phyloP scores from a whole-genome alignment of 2,329 filamentous ascomycete species.

The Monosporascus sp. region DNA sequence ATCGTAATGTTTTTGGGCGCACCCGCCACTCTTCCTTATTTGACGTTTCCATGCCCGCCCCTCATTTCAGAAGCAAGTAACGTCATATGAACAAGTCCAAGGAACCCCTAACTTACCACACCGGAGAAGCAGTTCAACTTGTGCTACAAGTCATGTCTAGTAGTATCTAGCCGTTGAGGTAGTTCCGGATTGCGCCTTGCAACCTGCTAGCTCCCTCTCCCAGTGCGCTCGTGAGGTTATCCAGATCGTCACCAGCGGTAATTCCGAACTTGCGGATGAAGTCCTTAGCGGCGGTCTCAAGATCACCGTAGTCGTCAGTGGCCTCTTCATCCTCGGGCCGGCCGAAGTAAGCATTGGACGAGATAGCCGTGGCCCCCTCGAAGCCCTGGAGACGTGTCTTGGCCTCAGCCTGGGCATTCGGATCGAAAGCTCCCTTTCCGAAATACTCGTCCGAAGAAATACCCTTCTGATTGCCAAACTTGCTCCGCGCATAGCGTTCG shows the following conservation, averaged over 20 bases:
- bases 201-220: constrained; percentile 81
- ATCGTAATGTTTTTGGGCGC: no score
- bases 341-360: constrained; percentile 96
- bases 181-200: constrained; percentile 67
- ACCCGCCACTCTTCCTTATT: no score
- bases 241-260: constrained; percentile 90
- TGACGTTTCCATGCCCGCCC: no score
- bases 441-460: constrained; percentile 99
- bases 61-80: no score
- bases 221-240: constrained; percentile 77
- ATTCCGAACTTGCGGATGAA: constrained; percentile 93
- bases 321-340: constrained; percentile 74
- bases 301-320: constrained; percentile 77
- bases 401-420: constrained; percentile 74
- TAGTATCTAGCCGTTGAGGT: constrained; percentile 50
- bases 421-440: constrained; percentile 81
- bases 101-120: no score
- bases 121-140: no score
- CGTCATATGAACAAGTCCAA: no score
- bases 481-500: constrained; percentile 75
- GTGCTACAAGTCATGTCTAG: not conserved
- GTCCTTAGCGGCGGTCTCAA: constrained; percentile 92
- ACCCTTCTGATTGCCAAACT: constrained; percentile 89
- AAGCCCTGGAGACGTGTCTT: constrained; percentile 85
- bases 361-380: constrained; percentile 87